Evolutionary conservation across 768 basidiomycete species (phyloP).

Genomic region (Fomitopsis pulvina): DNA sequence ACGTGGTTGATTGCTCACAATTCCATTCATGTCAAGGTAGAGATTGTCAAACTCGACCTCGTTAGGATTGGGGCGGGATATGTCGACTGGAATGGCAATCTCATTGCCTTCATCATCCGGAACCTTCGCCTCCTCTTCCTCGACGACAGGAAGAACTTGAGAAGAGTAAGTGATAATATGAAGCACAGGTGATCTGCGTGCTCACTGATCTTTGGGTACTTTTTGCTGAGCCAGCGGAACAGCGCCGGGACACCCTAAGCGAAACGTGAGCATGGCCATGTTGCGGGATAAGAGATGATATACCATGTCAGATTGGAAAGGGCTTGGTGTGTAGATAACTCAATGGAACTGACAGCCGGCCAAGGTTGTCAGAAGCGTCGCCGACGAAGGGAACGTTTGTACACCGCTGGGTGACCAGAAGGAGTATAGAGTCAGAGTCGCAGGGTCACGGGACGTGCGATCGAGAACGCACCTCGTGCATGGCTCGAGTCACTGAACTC

Average conservation of each 20-base stretch:
- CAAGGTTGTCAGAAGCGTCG: neutral
- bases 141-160: slow-evolving; percentile 69
- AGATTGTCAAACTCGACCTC: slow-evolving; percentile 92
- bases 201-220: slow-evolving; percentile 95
- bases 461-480: neutral
- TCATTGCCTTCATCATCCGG: slow-evolving; percentile 60
- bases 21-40: slow-evolving; percentile 99
- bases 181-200: neutral
- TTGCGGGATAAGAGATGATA: neutral
- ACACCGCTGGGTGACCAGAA: neutral
- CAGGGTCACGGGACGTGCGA: neutral
- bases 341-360: neutral
- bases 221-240: slow-evolving; percentile 97
- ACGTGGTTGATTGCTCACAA: slow-evolving; percentile 45
- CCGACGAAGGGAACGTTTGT: neutral
- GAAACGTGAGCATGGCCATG: neutral
- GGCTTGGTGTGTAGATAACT: neutral
- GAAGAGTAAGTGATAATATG: neutral
- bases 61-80: slow-evolving; percentile 84
- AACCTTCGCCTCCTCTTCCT: slow-evolving; percentile 75
- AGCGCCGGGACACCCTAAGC: slow-evolving; percentile 92
- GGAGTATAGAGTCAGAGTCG: neutral
- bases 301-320: slow-evolving; percentile 7
- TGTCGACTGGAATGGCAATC: slow-evolving; percentile 73
- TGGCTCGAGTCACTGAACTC: slow-evolving; percentile 8